phyloP scores from a whole-genome alignment of 2,329 filamentous ascomycete species.

The Trichoderma citrinoviride region DNA sequence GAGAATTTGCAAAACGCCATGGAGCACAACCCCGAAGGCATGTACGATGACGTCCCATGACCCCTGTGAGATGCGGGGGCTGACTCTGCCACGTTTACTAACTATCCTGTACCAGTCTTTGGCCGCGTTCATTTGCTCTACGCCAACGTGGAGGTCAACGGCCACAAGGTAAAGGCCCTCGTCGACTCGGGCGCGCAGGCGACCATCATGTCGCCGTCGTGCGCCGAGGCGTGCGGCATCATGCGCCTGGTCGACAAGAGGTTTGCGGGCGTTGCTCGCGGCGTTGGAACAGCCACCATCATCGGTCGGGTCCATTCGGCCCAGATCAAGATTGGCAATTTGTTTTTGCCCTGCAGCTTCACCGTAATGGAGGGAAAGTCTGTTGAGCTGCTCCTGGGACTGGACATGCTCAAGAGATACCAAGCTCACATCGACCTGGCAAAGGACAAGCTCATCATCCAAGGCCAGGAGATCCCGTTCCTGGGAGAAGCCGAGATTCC shows the following conservation, averaged over 20 bases:
- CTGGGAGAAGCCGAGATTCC: conserved; percentile 91
- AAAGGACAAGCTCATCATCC: conserved; percentile 81
- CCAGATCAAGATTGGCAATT: conserved; percentile 85
- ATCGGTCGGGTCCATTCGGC: conserved; percentile 93
- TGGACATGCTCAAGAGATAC: conserved; percentile 97
- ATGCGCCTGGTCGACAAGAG: conserved; percentile 93
- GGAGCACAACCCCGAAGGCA: conserved; percentile 96
- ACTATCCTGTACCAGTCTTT: conserved; percentile 64
- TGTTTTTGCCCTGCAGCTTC: conserved; percentile 90
- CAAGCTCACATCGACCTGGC: conserved; percentile 88
- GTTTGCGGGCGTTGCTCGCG: conserved; percentile 86
- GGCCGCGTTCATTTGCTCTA: conserved; percentile 95
- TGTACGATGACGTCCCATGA: conserved; percentile 15
- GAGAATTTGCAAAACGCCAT: conserved; percentile 96
- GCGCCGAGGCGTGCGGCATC: conserved; percentile 88
- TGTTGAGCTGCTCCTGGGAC: conserved; percentile 85
- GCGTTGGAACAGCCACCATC: conserved; percentile 91
- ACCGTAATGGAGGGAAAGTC: conserved; percentile 99
- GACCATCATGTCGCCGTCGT: conserved; percentile 96
- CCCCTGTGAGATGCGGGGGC: conserved; percentile 8
- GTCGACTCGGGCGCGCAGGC: conserved; percentile 97
- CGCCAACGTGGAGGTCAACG: conserved; percentile 92
- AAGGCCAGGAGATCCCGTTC: conserved; percentile 84
- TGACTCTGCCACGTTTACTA: conserved; percentile 21
- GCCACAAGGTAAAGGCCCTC: conserved; percentile 86